Base-by-base conservation (phyloP, 257 asterid species). In the Petrea volubilis region DNA sequence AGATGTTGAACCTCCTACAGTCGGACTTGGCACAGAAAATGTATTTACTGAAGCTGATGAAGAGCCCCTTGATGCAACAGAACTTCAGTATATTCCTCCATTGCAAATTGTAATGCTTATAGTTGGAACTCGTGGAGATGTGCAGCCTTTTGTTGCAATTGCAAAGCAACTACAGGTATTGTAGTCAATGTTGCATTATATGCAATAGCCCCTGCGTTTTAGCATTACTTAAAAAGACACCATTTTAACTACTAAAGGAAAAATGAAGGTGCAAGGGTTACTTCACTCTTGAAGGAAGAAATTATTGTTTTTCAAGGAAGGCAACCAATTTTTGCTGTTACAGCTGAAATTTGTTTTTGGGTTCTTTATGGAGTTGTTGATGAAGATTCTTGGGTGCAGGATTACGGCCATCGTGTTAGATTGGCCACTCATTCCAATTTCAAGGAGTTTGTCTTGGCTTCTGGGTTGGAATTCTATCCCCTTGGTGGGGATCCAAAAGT, bases 101-200 rank as follows among this genome's bases (percentile, higher is more conserved):
- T 24, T 94, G 82, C 97, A 90, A 76, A 86, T 93, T 62, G 98
- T 87, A 47, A 88, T 93, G 84, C 98, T 93, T 72, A 93, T 90
- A 74, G 98, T 93, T 73, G 98, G 97, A 77, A 93, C 96, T 56
- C 94, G 98, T 51, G 98, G 97, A 56, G 98, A 93, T 81, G 98
- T 93, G 67, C 98, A 90, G 81, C 98, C 98, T 41, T 93, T 93
- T 87, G 85, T 87, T 78, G 98, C 97, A 63, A 93, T 93, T 81
- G 98, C 96, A 31, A 93, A 90, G 79, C 73, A 81, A 29, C 79
- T 90, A 56, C 97, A 90, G 97, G 97, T 88, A 82, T 51, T 58
- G 68, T 38, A 60, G 57, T 59, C 60, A 8, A 47, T 58, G 33
- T 64, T 72, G 70, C 67, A 74, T 44, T 61, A 56, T 64, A 49